These are phyloP conservation scores for Cudoniella acicularis DNA, from an alignment of 495 filamentous ascomycete species.

Conservation along the genomic window DNA sequence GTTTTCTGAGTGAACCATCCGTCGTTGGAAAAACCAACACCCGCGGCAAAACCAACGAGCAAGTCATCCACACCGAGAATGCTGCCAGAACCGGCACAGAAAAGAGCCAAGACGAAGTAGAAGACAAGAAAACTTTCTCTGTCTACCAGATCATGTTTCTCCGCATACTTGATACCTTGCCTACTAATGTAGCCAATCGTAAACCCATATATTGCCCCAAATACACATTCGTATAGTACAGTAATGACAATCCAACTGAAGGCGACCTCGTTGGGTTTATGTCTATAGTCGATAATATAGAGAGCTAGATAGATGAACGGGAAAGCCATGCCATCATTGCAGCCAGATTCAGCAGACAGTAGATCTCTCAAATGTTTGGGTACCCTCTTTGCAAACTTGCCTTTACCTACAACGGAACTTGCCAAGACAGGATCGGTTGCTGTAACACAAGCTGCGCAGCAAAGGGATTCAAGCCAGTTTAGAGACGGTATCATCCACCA, in stretches of 20 bases:
- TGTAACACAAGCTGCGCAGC: conserved; percentile 88
- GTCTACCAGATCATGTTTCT: conserved; percentile 83
- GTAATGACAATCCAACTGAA: conserved; percentile 88
- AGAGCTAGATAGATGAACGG: conserved; percentile 93
- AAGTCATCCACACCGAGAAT: conserved; percentile 92
- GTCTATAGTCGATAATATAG: conserved; percentile 80
- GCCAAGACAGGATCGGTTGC: conserved; percentile 97
- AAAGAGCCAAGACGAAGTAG: conserved; percentile 95
- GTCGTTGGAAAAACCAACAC: conserved; percentile 97
- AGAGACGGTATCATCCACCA: conserved; percentile 89
- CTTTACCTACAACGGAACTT: conserved; percentile 97
- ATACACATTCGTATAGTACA: conserved; percentile 93
- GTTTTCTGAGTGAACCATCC: conserved; percentile 99
- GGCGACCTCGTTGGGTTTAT: conserved; percentile 62
- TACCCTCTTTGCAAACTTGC: conserved; percentile 95
- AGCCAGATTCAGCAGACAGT: conserved; percentile 94
- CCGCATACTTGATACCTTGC: conserved; percentile 86
- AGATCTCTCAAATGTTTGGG: conserved; percentile 96
- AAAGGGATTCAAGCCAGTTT: conserved; percentile 84
- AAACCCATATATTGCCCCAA: conserved; percentile 88
- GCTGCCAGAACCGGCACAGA: conserved; percentile 92
- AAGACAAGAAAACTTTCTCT: conserved; percentile 97
- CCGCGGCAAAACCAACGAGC: conserved; percentile 91
- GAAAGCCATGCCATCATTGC: conserved; percentile 99
- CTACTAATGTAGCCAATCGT: conserved; percentile 82